A percentile compares a stretch with the other conserved stretches of the same genome.
These are phyloP conservation scores for Aspergillus felis DNA, from an alignment of 2,329 filamentous ascomycete genomes.

Conservation along the genomic window DNA sequence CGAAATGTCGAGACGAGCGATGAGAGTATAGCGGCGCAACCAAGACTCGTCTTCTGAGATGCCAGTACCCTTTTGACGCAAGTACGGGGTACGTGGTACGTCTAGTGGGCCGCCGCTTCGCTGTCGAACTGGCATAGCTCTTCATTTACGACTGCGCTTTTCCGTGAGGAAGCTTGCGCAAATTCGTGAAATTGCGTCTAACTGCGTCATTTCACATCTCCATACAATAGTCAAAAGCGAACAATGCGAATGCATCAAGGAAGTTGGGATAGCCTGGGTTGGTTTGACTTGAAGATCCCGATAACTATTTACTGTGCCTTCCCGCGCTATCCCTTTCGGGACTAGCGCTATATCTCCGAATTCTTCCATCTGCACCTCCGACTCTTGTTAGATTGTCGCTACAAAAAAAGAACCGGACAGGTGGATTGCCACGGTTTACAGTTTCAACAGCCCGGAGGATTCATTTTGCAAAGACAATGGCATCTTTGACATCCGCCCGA, in stretches of 20 bases:
- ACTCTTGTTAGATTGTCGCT: constrained; percentile 7
- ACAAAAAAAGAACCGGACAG: constrained; percentile 9
- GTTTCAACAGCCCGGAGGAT: constrained; percentile 15
- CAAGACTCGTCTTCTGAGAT: neutral
- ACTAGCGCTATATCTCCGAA: constrained; percentile 23
- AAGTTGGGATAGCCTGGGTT: no score
- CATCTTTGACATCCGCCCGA: constrained; percentile 45
- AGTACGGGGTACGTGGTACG: constrained; percentile 5
- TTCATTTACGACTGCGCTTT: neutral
- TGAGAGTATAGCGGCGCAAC: neutral
- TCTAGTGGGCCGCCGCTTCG: neutral
- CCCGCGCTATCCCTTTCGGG: constrained; percentile 14
- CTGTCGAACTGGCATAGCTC: neutral
- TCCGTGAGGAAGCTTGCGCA: neutral
- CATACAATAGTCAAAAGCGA: neutral
- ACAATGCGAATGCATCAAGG: neutral
- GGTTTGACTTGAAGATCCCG: neutral
- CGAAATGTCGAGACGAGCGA: neutral
- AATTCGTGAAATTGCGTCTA: neutral
- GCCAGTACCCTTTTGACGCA: neutral
- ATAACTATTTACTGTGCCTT: neutral
- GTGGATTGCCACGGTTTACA: constrained; percentile 6
- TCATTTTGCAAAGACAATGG: constrained; percentile 36
- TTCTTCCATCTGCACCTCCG: constrained; percentile 20
- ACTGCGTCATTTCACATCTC: neutral